Conservation (phyloP, 208 protist genomes). For the Wallacemonas sp. region DNA sequence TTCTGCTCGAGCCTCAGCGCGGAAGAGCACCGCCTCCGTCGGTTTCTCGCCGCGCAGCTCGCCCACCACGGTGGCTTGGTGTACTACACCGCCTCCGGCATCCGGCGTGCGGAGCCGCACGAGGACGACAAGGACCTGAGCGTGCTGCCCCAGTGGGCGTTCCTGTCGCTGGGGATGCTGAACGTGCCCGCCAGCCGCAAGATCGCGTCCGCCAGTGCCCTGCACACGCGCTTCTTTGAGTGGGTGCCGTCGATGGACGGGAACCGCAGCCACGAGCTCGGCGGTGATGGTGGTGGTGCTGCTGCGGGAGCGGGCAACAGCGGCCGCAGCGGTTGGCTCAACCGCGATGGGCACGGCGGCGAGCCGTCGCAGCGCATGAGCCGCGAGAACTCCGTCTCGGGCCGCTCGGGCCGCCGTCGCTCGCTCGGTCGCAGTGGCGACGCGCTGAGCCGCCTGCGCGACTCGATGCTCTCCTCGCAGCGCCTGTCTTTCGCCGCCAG, state of each 20-base stretch:
- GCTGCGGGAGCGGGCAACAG: no score
- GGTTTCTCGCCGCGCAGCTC: not conserved
- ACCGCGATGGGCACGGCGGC: not conserved
- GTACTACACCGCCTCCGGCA: not conserved
- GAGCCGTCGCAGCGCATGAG: not conserved
- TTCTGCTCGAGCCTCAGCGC: not conserved
- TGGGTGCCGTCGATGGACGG: not conserved
- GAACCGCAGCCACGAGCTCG: not conserved
- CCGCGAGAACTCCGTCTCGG: constrained; percentile 7
- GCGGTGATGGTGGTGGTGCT: no score
- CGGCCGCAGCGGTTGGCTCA: not conserved
- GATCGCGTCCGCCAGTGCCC: not conserved
- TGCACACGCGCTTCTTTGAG: constrained; percentile 10
- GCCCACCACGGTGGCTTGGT: not conserved
- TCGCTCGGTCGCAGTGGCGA: not conserved
- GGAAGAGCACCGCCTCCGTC: not conserved
- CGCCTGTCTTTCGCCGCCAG: constrained; percentile 2
- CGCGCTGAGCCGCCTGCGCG: constrained; percentile 8
- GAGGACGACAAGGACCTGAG: constrained; percentile 4
- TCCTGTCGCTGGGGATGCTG: not conserved
- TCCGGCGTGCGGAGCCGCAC: not conserved
- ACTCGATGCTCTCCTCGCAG: constrained; percentile 9
- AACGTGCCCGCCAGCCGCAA: not conserved
- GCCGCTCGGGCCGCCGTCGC: constrained; percentile 10
- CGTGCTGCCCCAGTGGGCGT: not conserved